Percentiles rank a stretch among this genome's conserved stretches.
Evolutionary conservation across 2,329 filamentous ascomycete genomes (phyloP).

Genomic region (Exophiala bonariae): DNA sequence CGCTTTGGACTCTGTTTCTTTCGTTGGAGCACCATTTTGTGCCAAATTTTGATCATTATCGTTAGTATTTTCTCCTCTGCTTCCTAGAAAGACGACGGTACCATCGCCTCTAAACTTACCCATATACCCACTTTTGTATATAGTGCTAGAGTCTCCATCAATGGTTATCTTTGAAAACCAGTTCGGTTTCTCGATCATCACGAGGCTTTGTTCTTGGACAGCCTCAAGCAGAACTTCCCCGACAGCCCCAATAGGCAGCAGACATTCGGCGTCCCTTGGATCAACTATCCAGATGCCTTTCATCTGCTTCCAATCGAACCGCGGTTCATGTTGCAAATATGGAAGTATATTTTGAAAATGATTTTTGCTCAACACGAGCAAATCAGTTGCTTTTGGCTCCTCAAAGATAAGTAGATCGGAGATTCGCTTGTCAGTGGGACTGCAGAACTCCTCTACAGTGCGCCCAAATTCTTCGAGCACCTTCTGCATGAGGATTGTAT

Average conservation of each 20-base stretch:
- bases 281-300: slow-evolving; percentile 41
- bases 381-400: neutral
- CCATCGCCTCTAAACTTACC: too few species aligned
- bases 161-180: slow-evolving; percentile 2
- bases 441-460: slow-evolving; percentile 51
- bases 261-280: slow-evolving; percentile 36
- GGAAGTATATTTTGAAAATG: neutral
- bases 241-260: slow-evolving; percentile 34
- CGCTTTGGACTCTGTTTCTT: neutral
- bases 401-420: neutral
- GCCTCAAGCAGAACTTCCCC: slow-evolving; percentile 42
- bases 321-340: neutral
- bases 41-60: neutral
- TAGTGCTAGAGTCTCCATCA: neutral
- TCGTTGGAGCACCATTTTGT: neutral
- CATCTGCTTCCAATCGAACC: neutral
- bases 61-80: neutral
- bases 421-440: slow-evolving; percentile 13
- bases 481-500: slow-evolving; percentile 52
- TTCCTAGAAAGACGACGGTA: neutral
- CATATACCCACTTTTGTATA: neutral
- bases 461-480: slow-evolving; percentile 54
- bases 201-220: slow-evolving; percentile 34
- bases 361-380: neutral
- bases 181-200: slow-evolving; percentile 18